phyloP scores from a whole-genome alignment of 768 basidiomycete species.

The Mycena galopus region DNA sequence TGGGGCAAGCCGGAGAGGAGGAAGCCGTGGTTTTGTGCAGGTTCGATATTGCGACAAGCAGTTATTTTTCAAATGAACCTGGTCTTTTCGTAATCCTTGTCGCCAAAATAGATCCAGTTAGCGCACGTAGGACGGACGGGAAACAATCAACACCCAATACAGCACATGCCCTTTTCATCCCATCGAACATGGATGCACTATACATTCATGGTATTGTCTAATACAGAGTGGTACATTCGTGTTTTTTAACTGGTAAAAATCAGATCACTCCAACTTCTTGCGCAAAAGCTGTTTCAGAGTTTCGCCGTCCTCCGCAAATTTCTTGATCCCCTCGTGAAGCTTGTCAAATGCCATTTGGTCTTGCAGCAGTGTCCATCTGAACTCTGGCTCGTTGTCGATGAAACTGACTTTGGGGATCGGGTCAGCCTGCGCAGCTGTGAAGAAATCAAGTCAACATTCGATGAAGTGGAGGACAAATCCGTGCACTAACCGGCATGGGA shows the following conservation, averaged over 20 bases:
- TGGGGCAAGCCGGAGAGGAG: too few relatives aligned
- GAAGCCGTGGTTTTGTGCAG: too few relatives aligned
- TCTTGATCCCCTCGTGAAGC: conserved; percentile 97
- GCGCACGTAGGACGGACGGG: too few relatives aligned
- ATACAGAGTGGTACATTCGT: not conserved
- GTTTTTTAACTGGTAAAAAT: too few relatives aligned
- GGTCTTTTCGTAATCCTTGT: too few relatives aligned
- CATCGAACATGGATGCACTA: too few relatives aligned
- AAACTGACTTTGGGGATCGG: conserved; percentile 84
- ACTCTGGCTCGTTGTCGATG: conserved; percentile 94
- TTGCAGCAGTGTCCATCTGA: conserved; percentile 94
- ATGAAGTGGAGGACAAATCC: conserved; percentile 25
- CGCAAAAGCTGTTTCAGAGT: conserved; percentile 88
- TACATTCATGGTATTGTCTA: conserved; percentile 14
- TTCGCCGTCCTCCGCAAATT: conserved; percentile 96
- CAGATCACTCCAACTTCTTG: conserved; percentile 71
- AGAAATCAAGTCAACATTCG: conserved; percentile 14
- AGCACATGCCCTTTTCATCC: too few relatives aligned
- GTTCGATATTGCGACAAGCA: too few relatives aligned
- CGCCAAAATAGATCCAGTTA: too few relatives aligned
- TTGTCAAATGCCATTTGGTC: conserved; percentile 99
- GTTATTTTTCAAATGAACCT: too few relatives aligned
- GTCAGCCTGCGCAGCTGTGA: conserved; percentile 64
- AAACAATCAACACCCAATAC: too few relatives aligned
- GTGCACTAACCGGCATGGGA: conserved; percentile 65